Evolutionary conservation across 306 rosid genomes (phyloP).

Genomic region (Prinsepia uniflora): DNA sequence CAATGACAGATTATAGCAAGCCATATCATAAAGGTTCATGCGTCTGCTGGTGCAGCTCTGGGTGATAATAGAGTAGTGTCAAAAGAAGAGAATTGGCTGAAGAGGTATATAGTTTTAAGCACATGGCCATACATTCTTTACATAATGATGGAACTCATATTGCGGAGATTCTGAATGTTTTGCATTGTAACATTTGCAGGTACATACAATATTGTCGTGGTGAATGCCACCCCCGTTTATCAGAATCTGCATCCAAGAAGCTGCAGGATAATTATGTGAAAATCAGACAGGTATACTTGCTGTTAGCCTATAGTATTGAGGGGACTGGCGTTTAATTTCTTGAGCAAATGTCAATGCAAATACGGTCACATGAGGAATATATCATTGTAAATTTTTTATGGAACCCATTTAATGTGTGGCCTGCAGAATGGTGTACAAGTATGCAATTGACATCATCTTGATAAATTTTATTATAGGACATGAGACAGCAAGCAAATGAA

Average conservation of each 20-base stretch:
- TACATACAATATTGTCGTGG: constrained; percentile 82
- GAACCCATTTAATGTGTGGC: not conserved
- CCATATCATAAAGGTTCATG: constrained; percentile 86
- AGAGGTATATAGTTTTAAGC: constrained; percentile 51
- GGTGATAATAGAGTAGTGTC: constrained; percentile 50
- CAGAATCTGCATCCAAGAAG: constrained; percentile 67
- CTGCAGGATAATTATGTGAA: constrained; percentile 79
- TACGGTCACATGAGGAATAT: not conserved
- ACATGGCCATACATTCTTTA: constrained; percentile 9
- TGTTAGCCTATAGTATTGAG: not conserved
- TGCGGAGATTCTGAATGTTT: constrained; percentile 21
- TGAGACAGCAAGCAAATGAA: constrained; percentile 96
- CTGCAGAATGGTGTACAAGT: not conserved
- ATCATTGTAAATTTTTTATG: not conserved
- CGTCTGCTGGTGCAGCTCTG: constrained; percentile 55
- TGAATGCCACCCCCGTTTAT: constrained; percentile 72
- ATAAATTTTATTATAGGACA: constrained; percentile 53
- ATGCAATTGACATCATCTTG: not conserved
- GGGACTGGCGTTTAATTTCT: not conserved
- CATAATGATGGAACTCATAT: constrained; percentile 15
- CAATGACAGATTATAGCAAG: constrained; percentile 75
- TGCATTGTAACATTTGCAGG: constrained; percentile 46
- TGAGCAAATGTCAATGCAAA: not conserved
- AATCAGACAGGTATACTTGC: constrained; percentile 86
- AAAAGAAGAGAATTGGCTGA: constrained; percentile 91